Evolutionary conservation across 2,329 filamentous ascomycete species (phyloP), one percentile per base, ranked within the genome.

Genomic region (Colletotrichum tanaceti): DNA sequence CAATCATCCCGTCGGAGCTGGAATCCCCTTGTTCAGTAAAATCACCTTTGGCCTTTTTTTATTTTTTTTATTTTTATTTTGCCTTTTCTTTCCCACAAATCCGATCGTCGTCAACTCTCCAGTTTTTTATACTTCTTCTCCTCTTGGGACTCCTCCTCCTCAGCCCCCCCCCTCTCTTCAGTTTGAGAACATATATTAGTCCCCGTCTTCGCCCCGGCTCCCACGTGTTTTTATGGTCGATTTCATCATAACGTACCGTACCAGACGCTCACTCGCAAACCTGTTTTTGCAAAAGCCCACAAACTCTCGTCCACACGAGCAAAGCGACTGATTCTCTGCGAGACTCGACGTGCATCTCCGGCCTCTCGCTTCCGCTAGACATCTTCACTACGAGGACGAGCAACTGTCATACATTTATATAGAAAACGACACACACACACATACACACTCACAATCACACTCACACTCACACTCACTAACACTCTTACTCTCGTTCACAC

Each of bases 21-120:
- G 66, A 69, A 58, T 66, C 66, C 62, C 62, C 66, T 66, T 66
- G 66, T 65, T 55, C 62, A 66, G 28, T 50, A 57, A 55, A 44
- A 57, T 43, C 63, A 57, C 41, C 43, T 69, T 43, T n/a, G 22
- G 11, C 22, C 35, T 28, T 20, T 43, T 39, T 60, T 16, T 20
- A 16, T 28, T 13, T 39, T 41, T 41, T 18, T 38, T 22, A 16
- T 35, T 28, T 38, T 24, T 38, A 11, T 11, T 60, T 43, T 47
- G 9, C n/a, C n/a, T n/a, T n/a, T n/a, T n/a, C n/a, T 44, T 66
- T 32, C 28, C 28, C 16, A 46, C 24, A 32, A n/a, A 6, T 58
- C 54, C 35, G 39, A 22, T 38, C 47, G 28, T 55, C 41, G 20
- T 47, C 49, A 20, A 50, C 58, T 58, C 44, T 55, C 49, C 32